Evolutionary conservation across 345 rosid genomes (phyloP).

Genomic region (Barbarea vulgaris): DNA sequence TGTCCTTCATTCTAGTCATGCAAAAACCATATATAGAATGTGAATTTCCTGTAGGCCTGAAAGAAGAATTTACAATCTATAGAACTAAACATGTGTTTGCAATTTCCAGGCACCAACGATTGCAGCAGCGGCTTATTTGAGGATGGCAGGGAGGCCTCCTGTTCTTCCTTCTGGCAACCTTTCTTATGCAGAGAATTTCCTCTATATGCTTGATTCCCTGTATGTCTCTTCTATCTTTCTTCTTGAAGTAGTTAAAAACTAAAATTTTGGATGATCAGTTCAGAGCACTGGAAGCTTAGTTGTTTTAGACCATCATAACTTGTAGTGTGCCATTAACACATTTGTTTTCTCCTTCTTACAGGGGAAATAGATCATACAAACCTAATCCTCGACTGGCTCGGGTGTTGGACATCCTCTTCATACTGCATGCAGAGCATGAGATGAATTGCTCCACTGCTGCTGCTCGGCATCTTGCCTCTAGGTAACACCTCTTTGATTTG

Average conservation of each 20-base stretch:
- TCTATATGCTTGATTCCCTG: constrained; percentile 96
- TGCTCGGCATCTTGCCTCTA: constrained; percentile 96
- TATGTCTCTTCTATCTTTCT: constrained; percentile 40
- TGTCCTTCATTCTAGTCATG: neutral
- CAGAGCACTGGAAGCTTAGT: constrained; percentile 1
- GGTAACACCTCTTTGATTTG: constrained; percentile 49
- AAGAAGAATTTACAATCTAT: neutral
- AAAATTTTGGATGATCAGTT: neutral
- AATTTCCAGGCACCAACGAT: constrained; percentile 77
- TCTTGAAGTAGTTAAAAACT: neutral
- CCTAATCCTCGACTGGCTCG: constrained; percentile 95
- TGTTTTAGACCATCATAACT: neutral
- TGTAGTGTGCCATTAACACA: neutral
- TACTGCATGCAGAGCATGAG: constrained; percentile 97
- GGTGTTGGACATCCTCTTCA: constrained; percentile 85
- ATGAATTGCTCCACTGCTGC: constrained; percentile 98
- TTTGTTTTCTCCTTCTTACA: constrained; percentile 39
- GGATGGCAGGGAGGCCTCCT: constrained; percentile 97
- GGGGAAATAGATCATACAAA: constrained; percentile 82
- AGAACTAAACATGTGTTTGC: neutral
- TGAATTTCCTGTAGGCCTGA: neutral
- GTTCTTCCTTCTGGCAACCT: constrained; percentile 90
- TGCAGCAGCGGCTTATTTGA: constrained; percentile 95
- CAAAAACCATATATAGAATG: neutral
- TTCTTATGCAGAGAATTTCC: constrained; percentile 92